Conservation (phyloP, 2,329 filamentous ascomycete species). For the Epichloe baconii region DNA sequence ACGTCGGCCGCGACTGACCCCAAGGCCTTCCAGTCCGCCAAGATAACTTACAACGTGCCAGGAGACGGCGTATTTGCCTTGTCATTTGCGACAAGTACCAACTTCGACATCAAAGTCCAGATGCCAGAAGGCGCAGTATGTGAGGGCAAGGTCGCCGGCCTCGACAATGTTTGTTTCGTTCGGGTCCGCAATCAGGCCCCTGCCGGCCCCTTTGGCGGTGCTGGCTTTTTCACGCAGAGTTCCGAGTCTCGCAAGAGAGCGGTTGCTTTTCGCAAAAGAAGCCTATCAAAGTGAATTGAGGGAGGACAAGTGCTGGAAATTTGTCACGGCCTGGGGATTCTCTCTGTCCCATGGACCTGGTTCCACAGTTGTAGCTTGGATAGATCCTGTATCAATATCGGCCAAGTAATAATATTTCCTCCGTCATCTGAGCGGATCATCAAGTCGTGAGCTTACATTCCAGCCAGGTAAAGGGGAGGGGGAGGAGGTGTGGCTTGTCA, state of each 20-base stretch:
- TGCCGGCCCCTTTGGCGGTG: slow-evolving; percentile 4
- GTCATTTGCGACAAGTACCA: slow-evolving; percentile 1
- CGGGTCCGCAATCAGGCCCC: slow-evolving; percentile 1
- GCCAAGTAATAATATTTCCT: no score
- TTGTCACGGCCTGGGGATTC: no score
- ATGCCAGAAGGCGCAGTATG: slow-evolving; percentile 1
- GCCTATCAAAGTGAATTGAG: neutral
- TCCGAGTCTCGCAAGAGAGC: neutral
- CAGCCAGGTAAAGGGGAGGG: no score
- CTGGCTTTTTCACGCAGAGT: slow-evolving; percentile 5
- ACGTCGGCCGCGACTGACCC: neutral
- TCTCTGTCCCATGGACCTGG: no score
- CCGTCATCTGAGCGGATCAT: no score
- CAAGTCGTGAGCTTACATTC: no score
- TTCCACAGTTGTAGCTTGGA: no score
- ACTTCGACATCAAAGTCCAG: neutral
- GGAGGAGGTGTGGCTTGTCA: no score
- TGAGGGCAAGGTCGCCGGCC: slow-evolving; percentile 4
- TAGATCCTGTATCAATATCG: no score
- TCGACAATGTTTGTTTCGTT: slow-evolving; percentile 4
- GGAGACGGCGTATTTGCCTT: slow-evolving; percentile 2
- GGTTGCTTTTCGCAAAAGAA: slow-evolving; percentile 1
- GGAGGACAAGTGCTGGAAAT: no score
- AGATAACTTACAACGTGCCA: neutral
- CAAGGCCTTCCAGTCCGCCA: neutral